Evolutionary conservation across 2,329 filamentous ascomycete genomes (phyloP).

Genomic region (Boeremia exigua): DNA sequence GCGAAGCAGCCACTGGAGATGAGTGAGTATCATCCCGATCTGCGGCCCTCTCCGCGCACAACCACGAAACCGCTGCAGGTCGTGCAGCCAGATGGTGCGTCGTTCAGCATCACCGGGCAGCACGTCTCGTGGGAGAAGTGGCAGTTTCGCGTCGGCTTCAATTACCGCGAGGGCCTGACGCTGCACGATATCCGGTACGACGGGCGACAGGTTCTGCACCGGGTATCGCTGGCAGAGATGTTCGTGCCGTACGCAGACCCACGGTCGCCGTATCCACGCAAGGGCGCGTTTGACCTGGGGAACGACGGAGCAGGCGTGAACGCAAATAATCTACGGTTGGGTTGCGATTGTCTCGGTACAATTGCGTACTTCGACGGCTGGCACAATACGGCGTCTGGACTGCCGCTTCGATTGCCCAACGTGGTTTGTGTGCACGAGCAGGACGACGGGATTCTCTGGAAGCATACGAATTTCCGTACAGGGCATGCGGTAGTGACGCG

Average conservation of each 20-base stretch:
- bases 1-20: slow-evolving; percentile 47
- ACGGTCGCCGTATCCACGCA: slow-evolving; percentile 50
- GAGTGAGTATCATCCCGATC: slow-evolving; percentile 34
- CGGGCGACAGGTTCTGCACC: slow-evolving; percentile 50
- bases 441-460: slow-evolving; percentile 41
- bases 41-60: slow-evolving; percentile 16
- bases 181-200: slow-evolving; percentile 52
- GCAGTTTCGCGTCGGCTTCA: slow-evolving; percentile 53
- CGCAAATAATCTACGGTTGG: slow-evolving; percentile 52
- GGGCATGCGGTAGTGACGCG: slow-evolving; percentile 29
- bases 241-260: slow-evolving; percentile 55
- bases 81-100: slow-evolving; percentile 33
- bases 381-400: slow-evolving; percentile 44
- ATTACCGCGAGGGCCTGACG: slow-evolving; percentile 54
- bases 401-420: slow-evolving; percentile 49
- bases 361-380: slow-evolving; percentile 54
- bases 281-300: slow-evolving; percentile 55
- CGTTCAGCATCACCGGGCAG: slow-evolving; percentile 28
- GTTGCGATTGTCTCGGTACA: slow-evolving; percentile 54
- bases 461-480: slow-evolving; percentile 38
- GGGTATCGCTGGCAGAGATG: slow-evolving; percentile 53
- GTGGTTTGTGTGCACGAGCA: slow-evolving; percentile 68
- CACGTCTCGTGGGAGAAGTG: slow-evolving; percentile 53
- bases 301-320: slow-evolving; percentile 52
- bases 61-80: slow-evolving; percentile 31